Base-by-base conservation (phyloP, 2,329 filamentous ascomycete species). In the Alternaria rosae region DNA sequence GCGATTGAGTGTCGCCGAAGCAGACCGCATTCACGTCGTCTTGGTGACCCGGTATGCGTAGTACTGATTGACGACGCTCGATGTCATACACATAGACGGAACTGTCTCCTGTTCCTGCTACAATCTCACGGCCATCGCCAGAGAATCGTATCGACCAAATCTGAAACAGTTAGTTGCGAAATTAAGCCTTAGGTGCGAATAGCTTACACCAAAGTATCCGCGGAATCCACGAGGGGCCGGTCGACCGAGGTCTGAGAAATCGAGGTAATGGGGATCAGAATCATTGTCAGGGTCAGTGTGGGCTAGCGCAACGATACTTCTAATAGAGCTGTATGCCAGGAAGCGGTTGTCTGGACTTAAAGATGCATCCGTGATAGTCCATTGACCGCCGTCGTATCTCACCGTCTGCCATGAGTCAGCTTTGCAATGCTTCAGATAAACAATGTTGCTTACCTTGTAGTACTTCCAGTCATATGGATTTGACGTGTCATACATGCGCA, bases 1-100 rank as follows among this genome's bases (percentile, higher is more conserved):
- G 94, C 0, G 92, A 96, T 28, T 87, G 87, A 63, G 89, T 89
- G 79, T 98, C 94, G 1, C 93, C 95, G 73, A 97, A 98, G 79
- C 94, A 97, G 1, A 99, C 95, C 5, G 95, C 95, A 71, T 98
- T 99, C 57, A 98, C 94, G 76, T 99, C 93, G 70, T 96, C 88
- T 5, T 88, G 83, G 74, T 99, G 95, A 0, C 93, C 94, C 15
- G 84, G 83, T 25, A 97, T 88, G 50, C 89, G 87, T 57, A 97
- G 88, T 30, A 96, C 85, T 0, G 92, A 88, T 47, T 86, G 86
- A 9, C 91, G 88, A 0, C 89, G 89, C 78, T 98, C 94, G 57
- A 99, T 91, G 73, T 98, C 95, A 76, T 96, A 97, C 5, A 97
- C 92, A 30, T 97, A 89, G 48, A 98, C 91, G 0, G 90, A 90